Conservation (phyloP, 257 asterid species). For the Eustoma russellianum region DNA sequence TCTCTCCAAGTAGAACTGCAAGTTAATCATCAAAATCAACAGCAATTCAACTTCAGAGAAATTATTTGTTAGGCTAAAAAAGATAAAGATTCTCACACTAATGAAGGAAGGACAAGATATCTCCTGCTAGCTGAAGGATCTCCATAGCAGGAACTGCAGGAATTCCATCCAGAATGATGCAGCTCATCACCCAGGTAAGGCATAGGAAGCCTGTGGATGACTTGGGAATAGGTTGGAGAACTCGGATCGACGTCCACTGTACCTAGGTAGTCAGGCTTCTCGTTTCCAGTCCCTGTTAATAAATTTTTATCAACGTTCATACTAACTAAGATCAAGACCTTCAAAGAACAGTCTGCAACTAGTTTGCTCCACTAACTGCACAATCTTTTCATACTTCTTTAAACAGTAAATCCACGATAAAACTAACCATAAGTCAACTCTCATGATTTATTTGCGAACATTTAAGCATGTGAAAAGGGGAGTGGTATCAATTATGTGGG, state of each 20-base stretch:
- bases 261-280: slow-evolving; percentile 91
- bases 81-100: slow-evolving; percentile 40
- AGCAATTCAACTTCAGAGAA: too few relatives aligned
- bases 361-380: too few relatives aligned
- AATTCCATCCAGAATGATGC: slow-evolving; percentile 96
- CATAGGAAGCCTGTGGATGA: slow-evolving; percentile 93
- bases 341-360: too few relatives aligned
- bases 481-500: too few relatives aligned
- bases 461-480: too few relatives aligned
- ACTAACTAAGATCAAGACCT: too few relatives aligned
- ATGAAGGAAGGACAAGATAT: slow-evolving; percentile 81
- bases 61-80: neutral
- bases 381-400: neutral
- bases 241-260: slow-evolving; percentile 80
- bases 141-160: slow-evolving; percentile 97
- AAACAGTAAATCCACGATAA: too few relatives aligned
- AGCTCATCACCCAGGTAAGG: slow-evolving; percentile 76
- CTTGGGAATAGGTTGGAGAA: slow-evolving; percentile 73
- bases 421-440: too few relatives aligned
- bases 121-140: slow-evolving; percentile 63
- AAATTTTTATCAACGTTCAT: neutral
- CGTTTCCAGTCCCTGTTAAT: slow-evolving; percentile 58
- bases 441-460: too few relatives aligned
- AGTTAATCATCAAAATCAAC: too few relatives aligned
- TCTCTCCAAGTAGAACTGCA: neutral